phyloP scores from a whole-genome alignment of 176 grass and related monocot genomes.

The Carex myosuroides region DNA sequence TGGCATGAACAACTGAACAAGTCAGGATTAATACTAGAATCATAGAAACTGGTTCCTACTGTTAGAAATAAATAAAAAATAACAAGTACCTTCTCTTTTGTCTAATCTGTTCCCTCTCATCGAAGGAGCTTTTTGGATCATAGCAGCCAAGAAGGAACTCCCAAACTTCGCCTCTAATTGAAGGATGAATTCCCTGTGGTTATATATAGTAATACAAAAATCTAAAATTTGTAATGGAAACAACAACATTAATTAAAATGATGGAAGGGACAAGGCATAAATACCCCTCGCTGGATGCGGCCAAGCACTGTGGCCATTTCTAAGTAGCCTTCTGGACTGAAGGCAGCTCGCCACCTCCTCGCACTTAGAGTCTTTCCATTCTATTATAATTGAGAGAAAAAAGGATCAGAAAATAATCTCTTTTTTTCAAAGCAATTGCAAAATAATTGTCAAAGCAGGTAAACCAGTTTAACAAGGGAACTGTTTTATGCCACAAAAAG shows the following conservation, averaged over 20 bases:
- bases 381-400: slow-evolving; percentile 36
- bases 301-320: slow-evolving; percentile 90
- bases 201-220: slow-evolving; percentile 24
- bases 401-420: slow-evolving; percentile 14
- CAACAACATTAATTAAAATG: not conserved
- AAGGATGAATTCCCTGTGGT: slow-evolving; percentile 89
- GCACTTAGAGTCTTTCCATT: slow-evolving; percentile 91
- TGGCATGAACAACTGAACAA: too few species aligned
- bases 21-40: not conserved
- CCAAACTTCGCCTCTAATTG: slow-evolving; percentile 96
- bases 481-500: not conserved
- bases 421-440: not conserved
- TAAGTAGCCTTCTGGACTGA: slow-evolving; percentile 73
- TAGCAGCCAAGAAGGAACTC: slow-evolving; percentile 96
- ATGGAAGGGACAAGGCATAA: slow-evolving; percentile 10
- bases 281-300: slow-evolving; percentile 90
- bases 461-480: not conserved
- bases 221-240: slow-evolving; percentile 5
- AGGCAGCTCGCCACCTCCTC: slow-evolving; percentile 91
- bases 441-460: not conserved
- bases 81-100: slow-evolving; percentile 76
- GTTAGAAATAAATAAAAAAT: slow-evolving; percentile 7
- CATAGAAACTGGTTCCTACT: not conserved
- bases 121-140: slow-evolving; percentile 83
- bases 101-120: slow-evolving; percentile 86